Percentiles rank a stretch among this genome's conserved stretches.
Evolutionary conservation across 305 asterid genomes (phyloP).

Genomic region (Fraxinus xanthoxyloides): DNA sequence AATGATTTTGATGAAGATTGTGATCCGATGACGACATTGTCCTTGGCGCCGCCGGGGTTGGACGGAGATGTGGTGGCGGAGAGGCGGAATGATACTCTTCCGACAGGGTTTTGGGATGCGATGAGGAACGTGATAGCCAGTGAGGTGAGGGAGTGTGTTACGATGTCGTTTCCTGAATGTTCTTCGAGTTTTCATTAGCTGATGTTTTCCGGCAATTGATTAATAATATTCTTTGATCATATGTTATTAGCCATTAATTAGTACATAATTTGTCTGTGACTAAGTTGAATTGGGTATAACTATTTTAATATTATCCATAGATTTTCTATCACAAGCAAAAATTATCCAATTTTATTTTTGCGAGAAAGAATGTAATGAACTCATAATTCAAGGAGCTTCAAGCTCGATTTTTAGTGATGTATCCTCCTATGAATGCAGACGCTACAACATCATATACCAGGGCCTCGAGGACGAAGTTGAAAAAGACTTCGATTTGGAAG

Average conservation of each 20-base stretch:
- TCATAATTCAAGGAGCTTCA: not conserved
- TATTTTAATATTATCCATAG: no score
- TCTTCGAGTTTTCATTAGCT: slow-evolving; percentile 37
- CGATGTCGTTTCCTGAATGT: slow-evolving; percentile 41
- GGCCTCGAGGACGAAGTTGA: not conserved
- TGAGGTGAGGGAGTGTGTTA: slow-evolving; percentile 54
- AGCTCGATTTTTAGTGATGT: not conserved
- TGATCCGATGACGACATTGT: slow-evolving; percentile 66
- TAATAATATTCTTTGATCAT: not conserved
- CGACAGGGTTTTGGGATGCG: slow-evolving; percentile 56
- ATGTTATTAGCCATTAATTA: not conserved
- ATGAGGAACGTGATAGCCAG: slow-evolving; percentile 52
- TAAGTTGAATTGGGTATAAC: not conserved
- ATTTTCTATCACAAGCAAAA: no score
- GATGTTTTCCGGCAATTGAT: not conserved
- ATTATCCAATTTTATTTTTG: no score
- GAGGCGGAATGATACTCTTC: slow-evolving; percentile 34
- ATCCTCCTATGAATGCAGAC: not conserved
- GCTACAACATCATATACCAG: no score
- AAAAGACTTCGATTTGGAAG: not conserved
- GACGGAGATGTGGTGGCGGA: slow-evolving; percentile 27
- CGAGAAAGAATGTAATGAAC: no score
- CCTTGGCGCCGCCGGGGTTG: slow-evolving; percentile 71
- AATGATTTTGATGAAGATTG: slow-evolving; percentile 26
- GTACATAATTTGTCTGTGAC: not conserved